Evolutionary conservation across 768 basidiomycete species (phyloP).

Genomic region (Trametes maxima): DNA sequence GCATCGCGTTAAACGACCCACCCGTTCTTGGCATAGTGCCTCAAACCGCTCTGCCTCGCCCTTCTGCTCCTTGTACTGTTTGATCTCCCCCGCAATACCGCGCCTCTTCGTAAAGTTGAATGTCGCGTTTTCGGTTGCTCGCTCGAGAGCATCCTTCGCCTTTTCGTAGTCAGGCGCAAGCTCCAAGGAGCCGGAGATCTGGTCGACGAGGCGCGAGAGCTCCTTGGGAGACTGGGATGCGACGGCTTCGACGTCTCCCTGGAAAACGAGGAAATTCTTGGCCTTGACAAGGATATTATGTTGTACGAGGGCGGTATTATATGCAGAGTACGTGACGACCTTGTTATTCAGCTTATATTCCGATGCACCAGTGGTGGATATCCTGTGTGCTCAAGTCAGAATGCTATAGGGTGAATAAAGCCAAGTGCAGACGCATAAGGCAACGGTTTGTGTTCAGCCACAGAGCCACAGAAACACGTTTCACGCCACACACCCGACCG

Average conservation of each 20-base stretch:
- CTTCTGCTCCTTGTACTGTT: slow-evolving; percentile 97
- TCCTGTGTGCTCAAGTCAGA: slow-evolving; percentile 47
- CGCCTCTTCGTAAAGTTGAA: slow-evolving; percentile 94
- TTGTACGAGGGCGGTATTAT: slow-evolving; percentile 82
- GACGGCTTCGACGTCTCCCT: slow-evolving; percentile 98
- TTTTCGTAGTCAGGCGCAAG: slow-evolving; percentile 86
- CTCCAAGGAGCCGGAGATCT: slow-evolving; percentile 93
- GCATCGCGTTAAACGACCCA: slow-evolving; percentile 37
- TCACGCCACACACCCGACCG: background rate
- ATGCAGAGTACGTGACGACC: slow-evolving; percentile 82
- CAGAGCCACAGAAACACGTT: background rate
- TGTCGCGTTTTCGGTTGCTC: slow-evolving; percentile 92
- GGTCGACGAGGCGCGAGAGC: slow-evolving; percentile 88
- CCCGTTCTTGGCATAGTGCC: slow-evolving; percentile 70
- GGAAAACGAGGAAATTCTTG: slow-evolving; percentile 99
- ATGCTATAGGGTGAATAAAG: background rate
- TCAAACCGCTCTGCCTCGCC: slow-evolving; percentile 90
- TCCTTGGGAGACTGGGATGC: slow-evolving; percentile 93
- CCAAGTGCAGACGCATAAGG: background rate
- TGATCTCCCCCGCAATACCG: slow-evolving; percentile 92
- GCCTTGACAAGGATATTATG: slow-evolving; percentile 99
- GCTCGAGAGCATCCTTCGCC: slow-evolving; percentile 83
- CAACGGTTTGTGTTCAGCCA: background rate
- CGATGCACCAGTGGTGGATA: slow-evolving; percentile 83
- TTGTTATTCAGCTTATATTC: slow-evolving; percentile 88